Conservation (phyloP, 148 eudicot species). For the Persicaria maculosa region DNA sequence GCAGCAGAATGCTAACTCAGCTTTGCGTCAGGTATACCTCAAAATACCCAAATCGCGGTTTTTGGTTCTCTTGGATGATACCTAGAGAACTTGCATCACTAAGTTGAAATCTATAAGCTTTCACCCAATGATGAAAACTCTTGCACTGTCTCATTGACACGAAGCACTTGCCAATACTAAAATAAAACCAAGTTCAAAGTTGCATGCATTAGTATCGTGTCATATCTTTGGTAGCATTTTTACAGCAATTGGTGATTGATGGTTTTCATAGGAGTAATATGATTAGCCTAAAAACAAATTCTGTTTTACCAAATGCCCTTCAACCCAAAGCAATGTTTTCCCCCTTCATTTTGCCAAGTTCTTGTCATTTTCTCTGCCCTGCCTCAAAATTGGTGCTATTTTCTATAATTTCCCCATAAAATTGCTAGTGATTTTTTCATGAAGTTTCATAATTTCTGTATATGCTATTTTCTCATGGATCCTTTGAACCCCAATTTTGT, state of each 20-base stretch:
- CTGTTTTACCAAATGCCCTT: no score
- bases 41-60: background rate
- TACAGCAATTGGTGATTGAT: no score
- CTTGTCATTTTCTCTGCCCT: no score
- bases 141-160: background rate
- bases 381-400: background rate
- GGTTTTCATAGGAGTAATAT: no score
- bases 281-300: no score
- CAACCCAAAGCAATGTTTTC: no score
- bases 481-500: background rate
- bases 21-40: slow-evolving; percentile 76
- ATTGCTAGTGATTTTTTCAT: background rate
- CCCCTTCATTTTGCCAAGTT: no score
- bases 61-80: background rate
- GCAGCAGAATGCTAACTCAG: slow-evolving; percentile 93
- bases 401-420: background rate
- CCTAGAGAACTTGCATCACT: background rate
- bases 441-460: background rate
- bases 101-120: background rate
- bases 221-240: background rate
- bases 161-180: background rate
- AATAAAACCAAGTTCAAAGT: background rate
- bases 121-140: background rate
- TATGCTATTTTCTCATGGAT: background rate
- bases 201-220: background rate